Evolutionary conservation across 352 stramenopile genomes (phyloP).

Genomic region (Discostella stelligera): DNA sequence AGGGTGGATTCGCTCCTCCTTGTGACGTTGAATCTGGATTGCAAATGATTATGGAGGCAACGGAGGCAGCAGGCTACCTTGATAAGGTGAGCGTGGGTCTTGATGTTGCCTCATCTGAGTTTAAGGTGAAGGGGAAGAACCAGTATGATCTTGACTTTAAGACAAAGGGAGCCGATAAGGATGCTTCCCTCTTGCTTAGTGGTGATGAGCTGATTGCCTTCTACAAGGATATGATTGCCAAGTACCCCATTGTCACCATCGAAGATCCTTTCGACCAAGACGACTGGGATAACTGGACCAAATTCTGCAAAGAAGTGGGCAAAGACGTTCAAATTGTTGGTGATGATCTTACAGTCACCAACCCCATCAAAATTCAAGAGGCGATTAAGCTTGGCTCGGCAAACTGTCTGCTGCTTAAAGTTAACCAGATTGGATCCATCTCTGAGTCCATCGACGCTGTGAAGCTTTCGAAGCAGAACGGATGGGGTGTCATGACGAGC

Average conservation of each 20-base stretch:
- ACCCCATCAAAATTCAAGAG: conserved; percentile 92
- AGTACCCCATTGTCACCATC: conserved; percentile 97
- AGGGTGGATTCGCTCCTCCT: conserved; percentile 98
- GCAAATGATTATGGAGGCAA: conserved; percentile 96
- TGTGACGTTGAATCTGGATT: conserved; percentile 93
- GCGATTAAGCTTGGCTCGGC: conserved; percentile 90
- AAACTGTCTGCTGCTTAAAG: conserved; percentile 99
- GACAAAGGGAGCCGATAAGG: conserved; percentile 88
- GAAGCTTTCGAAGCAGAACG: conserved; percentile 97
- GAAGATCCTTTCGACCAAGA: conserved; percentile 99
- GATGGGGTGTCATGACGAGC: conserved; percentile 98
- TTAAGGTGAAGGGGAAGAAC: conserved; percentile 93
- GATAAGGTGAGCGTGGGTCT: conserved; percentile 96
- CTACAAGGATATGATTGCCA: conserved; percentile 90
- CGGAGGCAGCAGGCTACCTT: conserved; percentile 93
- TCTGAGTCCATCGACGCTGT: conserved; percentile 99
- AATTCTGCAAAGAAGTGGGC: conserved; percentile 87
- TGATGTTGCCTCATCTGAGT: conserved; percentile 98
- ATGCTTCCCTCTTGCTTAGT: conserved; percentile 78
- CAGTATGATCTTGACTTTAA: conserved; percentile 99
- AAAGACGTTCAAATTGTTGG: conserved; percentile 96
- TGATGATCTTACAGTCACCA: conserved; percentile 98
- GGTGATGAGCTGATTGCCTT: conserved; percentile 93
- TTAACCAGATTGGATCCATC: conserved; percentile 99
- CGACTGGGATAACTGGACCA: conserved; percentile 96